phyloP scores from a whole-genome alignment of 495 filamentous ascomycete genomes.

The Talaromyces trachyspermus region DNA sequence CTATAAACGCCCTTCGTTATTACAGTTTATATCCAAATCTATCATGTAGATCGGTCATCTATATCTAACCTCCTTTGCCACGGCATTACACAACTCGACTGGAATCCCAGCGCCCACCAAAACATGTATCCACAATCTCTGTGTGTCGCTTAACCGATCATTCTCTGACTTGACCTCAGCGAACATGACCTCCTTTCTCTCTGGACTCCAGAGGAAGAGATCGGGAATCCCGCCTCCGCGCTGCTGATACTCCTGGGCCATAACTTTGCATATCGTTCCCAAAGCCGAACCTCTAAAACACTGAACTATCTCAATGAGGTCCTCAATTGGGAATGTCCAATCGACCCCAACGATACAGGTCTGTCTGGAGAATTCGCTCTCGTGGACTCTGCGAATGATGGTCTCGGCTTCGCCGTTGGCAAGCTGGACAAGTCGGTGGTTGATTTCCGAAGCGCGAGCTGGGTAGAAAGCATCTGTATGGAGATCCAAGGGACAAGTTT shows the following conservation, averaged over 20 bases:
- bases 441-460: conserved; percentile 77
- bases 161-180: conserved; percentile 91
- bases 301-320: conserved; percentile 71
- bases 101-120: conserved; percentile 71
- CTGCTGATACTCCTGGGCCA: conserved; percentile 89
- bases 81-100: conserved; percentile 84
- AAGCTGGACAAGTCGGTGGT: conserved; percentile 78
- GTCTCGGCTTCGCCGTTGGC: conserved; percentile 61
- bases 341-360: conserved; percentile 86
- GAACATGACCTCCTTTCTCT: conserved; percentile 64
- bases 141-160: conserved; percentile 92
- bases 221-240: conserved; percentile 87
- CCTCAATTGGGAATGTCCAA: conserved; percentile 79
- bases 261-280: conserved; percentile 77
- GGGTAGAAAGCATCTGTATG: conserved; percentile 93
- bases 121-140: conserved; percentile 95
- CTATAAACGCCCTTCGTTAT: too few species aligned
- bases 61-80: conserved; percentile 60
- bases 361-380: conserved; percentile 53
- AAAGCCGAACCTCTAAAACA: conserved; percentile 77
- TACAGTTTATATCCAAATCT: neutral
- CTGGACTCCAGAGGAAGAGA: conserved; percentile 73
- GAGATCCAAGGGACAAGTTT: conserved; percentile 88
- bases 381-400: conserved; percentile 62
- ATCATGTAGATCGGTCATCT: neutral